Conservation (phyloP, 2,329 filamentous ascomycete genomes). For the Sordariomycetes sp. region DNA sequence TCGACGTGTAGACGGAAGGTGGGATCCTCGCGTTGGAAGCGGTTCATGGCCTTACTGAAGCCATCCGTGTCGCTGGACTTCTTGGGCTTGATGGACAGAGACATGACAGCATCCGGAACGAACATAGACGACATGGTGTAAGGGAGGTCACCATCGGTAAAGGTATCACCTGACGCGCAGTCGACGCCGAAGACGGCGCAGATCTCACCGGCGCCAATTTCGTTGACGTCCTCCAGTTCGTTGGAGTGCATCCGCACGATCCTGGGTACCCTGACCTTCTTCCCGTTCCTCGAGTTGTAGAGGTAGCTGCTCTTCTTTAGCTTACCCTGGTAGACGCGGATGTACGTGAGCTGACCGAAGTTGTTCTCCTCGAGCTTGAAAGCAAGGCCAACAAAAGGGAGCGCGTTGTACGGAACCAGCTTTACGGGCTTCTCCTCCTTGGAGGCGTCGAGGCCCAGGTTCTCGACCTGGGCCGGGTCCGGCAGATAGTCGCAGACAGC, state of each 20-base stretch:
- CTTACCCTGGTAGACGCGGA: constrained; percentile 92
- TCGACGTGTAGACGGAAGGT: constrained; percentile 95
- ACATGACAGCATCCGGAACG: constrained; percentile 96
- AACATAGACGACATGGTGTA: constrained; percentile 99
- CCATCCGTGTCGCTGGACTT: constrained; percentile 82
- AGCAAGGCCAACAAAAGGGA: constrained; percentile 89
- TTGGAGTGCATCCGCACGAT: constrained; percentile 99
- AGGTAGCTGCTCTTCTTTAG: constrained; percentile 82
- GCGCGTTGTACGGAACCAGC: constrained; percentile 82
- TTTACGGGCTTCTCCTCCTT: constrained; percentile 71
- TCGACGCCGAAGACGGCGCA: constrained; percentile 98
- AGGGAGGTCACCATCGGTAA: constrained; percentile 84
- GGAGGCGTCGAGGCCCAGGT: constrained; percentile 76
- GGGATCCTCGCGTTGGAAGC: constrained; percentile 96
- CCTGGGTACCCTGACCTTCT: constrained; percentile 92
- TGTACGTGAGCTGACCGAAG: constrained; percentile 96
- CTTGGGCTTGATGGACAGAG: constrained; percentile 94
- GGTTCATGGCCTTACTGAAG: constrained; percentile 97
- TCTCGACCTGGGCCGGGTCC: constrained; percentile 81
- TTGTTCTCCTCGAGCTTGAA: constrained; percentile 99
- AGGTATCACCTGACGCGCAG: constrained; percentile 94
- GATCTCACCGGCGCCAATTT: constrained; percentile 93
- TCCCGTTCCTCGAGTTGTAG: constrained; percentile 87
- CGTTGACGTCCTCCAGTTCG: constrained; percentile 93
- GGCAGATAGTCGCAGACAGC: constrained; percentile 93